phyloP scores from a whole-genome alignment of 257 asterid species.

The Lithospermum erythrorhizon region DNA sequence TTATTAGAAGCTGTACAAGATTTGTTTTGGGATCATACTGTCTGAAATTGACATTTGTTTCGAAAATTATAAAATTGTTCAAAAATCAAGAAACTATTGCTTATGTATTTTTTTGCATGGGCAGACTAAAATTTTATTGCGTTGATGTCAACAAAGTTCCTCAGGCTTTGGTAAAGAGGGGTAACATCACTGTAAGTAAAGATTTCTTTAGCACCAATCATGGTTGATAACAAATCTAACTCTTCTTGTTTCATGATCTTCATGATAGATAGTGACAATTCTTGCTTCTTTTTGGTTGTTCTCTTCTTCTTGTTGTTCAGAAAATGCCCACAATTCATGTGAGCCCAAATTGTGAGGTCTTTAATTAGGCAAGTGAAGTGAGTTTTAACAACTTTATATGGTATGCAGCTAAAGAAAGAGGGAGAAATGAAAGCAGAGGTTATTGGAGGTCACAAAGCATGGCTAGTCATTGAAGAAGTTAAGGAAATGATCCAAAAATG shows the following conservation, averaged over 20 bases:
- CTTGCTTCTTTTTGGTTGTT: neutral
- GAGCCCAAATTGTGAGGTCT: constrained; percentile 9
- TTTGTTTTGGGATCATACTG: too few species aligned
- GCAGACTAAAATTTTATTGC: constrained; percentile 54
- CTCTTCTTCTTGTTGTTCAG: constrained; percentile 26
- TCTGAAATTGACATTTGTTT: too few species aligned
- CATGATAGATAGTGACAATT: neutral
- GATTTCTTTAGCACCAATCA: neutral
- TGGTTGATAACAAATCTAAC: neutral
- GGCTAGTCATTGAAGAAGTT: constrained; percentile 96
- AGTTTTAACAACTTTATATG: neutral
- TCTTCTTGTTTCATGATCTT: neutral
- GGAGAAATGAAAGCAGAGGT: constrained; percentile 94
- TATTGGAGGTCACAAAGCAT: constrained; percentile 89
- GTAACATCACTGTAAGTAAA: constrained; percentile 61
- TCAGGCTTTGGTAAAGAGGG: constrained; percentile 69
- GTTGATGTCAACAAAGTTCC: constrained; percentile 91
- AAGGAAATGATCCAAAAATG: constrained; percentile 56
- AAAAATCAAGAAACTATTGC: constrained; percentile 16
- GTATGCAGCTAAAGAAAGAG: constrained; percentile 68
- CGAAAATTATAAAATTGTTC: too few species aligned
- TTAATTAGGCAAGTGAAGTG: neutral
- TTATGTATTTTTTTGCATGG: neutral
- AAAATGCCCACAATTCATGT: constrained; percentile 99
- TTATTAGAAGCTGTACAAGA: too few species aligned